Evolutionary conservation across 345 rosid species (phyloP).

Genomic region (Mangifera indica): DNA sequence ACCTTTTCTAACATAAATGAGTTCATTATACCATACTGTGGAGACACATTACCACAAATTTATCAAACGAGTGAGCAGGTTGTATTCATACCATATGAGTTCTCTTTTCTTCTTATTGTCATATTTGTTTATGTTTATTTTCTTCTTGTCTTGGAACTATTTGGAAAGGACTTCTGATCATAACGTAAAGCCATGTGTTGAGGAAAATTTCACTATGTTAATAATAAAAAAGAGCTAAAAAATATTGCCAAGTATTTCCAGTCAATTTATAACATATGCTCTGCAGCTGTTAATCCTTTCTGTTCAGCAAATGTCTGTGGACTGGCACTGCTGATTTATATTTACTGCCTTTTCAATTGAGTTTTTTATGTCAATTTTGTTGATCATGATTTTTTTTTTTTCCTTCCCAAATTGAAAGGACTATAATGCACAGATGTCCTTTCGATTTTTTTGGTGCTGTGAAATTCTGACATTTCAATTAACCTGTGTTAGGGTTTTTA

Average conservation of each 20-base stretch:
- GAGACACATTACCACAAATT: not conserved
- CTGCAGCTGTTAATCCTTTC: not conserved
- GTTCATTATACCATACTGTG: not conserved
- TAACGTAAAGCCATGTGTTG: not conserved
- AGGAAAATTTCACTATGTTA: conserved; percentile 1
- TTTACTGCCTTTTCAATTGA: not conserved
- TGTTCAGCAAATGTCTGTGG: no score
- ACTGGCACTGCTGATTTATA: no score
- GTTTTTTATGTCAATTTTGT: not conserved
- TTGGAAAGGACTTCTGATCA: not conserved
- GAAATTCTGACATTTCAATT: not conserved
- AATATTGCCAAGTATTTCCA: not conserved
- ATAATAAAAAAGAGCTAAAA: not conserved
- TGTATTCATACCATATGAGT: not conserved
- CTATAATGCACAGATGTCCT: not conserved
- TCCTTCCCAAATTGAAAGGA: not conserved
- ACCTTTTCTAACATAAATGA: not conserved
- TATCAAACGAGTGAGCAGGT: not conserved
- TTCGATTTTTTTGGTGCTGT: not conserved
- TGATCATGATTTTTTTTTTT: not conserved
- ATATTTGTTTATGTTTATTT: not conserved
- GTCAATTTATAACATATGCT: not conserved
- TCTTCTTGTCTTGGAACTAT: not conserved
- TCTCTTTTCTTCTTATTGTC: not conserved
- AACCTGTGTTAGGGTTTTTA: not conserved